A percentile compares a stretch with the other conserved stretches of the same genome.
Evolutionary conservation across 495 filamentous ascomycete genomes (phyloP).

Genomic region (Alectoria sarmentosa): DNA sequence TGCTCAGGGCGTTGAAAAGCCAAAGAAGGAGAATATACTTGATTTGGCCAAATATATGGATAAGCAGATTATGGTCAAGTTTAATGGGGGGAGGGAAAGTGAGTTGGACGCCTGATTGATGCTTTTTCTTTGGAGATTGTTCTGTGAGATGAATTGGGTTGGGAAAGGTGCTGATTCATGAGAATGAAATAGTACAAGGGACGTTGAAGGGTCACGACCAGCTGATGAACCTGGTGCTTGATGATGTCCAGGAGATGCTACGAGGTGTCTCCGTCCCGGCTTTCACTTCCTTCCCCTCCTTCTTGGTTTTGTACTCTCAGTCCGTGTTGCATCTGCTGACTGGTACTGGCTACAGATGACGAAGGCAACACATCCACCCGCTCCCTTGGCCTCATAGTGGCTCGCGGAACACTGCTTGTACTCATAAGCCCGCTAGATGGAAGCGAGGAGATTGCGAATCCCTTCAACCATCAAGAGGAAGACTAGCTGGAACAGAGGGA

Average conservation of each 20-base stretch:
- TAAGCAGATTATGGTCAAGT: constrained; percentile 89
- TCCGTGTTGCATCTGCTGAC: not conserved
- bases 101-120: constrained; percentile 21
- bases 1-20: constrained; percentile 57
- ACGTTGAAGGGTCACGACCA: constrained; percentile 92
- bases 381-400: constrained; percentile 83
- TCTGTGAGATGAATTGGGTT: constrained; percentile 12
- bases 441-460: constrained; percentile 92
- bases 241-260: constrained; percentile 85
- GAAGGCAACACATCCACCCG: constrained; percentile 81
- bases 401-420: constrained; percentile 84
- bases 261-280: constrained; percentile 51
- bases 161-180: too few species aligned
- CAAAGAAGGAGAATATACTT: constrained; percentile 97
- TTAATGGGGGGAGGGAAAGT: constrained; percentile 94
- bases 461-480: constrained; percentile 70
- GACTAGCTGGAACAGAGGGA: constrained; percentile 3
- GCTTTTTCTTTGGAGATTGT: not conserved
- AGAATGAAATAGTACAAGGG: constrained; percentile 65
- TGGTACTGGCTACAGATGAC: constrained; percentile 54
- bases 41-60: constrained; percentile 95
- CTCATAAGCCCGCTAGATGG: constrained; percentile 90
- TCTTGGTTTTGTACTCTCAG: not conserved
- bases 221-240: constrained; percentile 94
- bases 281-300: constrained; percentile 22